These are phyloP conservation scores for Nakazawaea ishiwadae DNA, from an alignment of 805 yeast species.

Conservation along the genomic window DNA sequence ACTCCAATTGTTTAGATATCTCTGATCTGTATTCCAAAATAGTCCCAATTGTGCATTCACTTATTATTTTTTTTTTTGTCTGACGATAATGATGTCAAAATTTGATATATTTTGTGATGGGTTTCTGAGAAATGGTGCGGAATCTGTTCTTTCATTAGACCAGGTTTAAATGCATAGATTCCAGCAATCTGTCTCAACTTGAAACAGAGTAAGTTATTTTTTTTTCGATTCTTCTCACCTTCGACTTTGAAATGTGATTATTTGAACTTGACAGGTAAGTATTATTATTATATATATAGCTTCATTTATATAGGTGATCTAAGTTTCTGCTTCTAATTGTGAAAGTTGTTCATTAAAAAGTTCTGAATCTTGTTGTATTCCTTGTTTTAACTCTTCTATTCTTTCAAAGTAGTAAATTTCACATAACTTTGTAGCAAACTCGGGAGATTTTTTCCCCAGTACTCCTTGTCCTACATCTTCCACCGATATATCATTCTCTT, in stretches of 20 bases:
- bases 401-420: constrained; percentile 19
- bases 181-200: background rate
- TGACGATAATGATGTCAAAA: background rate
- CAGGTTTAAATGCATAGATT: constrained; percentile 4
- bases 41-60: background rate
- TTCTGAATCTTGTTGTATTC: constrained; percentile 14
- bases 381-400: constrained; percentile 18
- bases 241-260: too few species aligned
- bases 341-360: constrained; percentile 14
- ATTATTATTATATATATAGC: too few species aligned
- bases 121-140: constrained; percentile 2
- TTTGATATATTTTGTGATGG: background rate
- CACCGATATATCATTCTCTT: constrained; percentile 13
- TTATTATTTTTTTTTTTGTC: background rate
- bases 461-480: constrained; percentile 9
- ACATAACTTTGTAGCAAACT: constrained; percentile 19
- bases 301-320: too few species aligned
- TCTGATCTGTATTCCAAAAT: too few species aligned
- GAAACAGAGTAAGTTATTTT: background rate
- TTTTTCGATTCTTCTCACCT: too few species aligned
- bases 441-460: constrained; percentile 15
- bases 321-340: constrained; percentile 5
- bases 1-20: too few species aligned
- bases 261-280: background rate
- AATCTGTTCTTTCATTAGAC: background rate